Base-by-base conservation (phyloP, 257 asterid species). In the Paraleonurus japonicus region DNA sequence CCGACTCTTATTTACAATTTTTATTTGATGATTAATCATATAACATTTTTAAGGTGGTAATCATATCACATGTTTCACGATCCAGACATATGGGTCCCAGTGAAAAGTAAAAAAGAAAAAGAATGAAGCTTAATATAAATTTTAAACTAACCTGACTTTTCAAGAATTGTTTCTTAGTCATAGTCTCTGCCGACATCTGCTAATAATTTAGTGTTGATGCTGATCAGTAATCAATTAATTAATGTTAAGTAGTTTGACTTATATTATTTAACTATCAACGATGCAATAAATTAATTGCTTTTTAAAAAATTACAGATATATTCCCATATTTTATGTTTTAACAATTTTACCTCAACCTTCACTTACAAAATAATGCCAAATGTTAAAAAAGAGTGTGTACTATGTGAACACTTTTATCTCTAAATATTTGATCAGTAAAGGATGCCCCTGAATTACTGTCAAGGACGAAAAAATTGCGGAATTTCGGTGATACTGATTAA, bases 21-120 rank as follows among this genome's bases (percentile, higher is more conserved):
- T 43, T 41, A 35, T 4, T 32, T 32, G 7, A 7, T 17, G 22
- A 69, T 1, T 54, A n/a, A n/a, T n/a, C n/a, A n/a, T n/a, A n/a
- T 8, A 28, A 50, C 17, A 55, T 43, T 69, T 4, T 39, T 37
- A 26, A 37, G 30, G 53, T 58, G 75, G 23, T 53, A 11, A 43
- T 43, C 15, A 4, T 10, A 5, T 65, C 82, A 69, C 76, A 63
- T 69, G 76, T 74, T 78, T 47, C 73, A 73, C 65, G 30, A 62
- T 15, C n/a, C 53, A 71, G 50, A 58, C 70, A 55, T 9, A 23
- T 45, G 17, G 80, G 37, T 51, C 80, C 70, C 50, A 5, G 24
- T 20, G 22, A 5, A 19, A 71, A 72, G 54, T 17, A 27, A 4
- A 57, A 16, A 4, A 27, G 7, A 1, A 33, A 5, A 1, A 30